These are phyloP conservation scores for Fusarium sp. DNA, from an alignment of 2,329 filamentous ascomycete species.

Conservation along the genomic window DNA sequence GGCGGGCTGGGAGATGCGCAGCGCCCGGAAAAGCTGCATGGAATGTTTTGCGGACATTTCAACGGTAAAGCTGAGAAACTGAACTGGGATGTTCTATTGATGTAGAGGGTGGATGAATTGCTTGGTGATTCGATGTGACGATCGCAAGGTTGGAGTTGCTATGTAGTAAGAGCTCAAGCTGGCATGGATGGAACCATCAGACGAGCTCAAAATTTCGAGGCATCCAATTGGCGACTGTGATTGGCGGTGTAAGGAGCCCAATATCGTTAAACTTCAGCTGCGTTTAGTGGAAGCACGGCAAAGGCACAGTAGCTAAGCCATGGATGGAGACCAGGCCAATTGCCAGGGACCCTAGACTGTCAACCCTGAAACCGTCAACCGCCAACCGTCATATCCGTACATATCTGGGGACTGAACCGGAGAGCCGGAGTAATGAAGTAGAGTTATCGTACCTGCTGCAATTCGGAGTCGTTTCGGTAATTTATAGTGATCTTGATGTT, in stretches of 20 bases:
- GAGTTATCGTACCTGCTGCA: not conserved
- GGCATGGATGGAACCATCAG: constrained; percentile 16
- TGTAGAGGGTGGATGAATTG: not conserved
- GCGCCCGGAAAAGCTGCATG: constrained; percentile 43
- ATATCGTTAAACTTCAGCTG: constrained; percentile 12
- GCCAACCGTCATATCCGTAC: not conserved
- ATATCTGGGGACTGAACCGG: not conserved
- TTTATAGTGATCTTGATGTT: not conserved
- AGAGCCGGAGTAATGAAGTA: constrained; percentile 8
- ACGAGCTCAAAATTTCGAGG: constrained; percentile 46
- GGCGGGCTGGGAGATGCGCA: constrained; percentile 42
- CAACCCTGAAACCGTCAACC: not conserved
- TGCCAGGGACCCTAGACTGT: constrained; percentile 24
- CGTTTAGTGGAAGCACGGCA: constrained; percentile 4
- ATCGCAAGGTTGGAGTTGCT: constrained; percentile 17
- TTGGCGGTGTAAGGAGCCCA: constrained; percentile 35
- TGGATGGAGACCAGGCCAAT: constrained; percentile 1
- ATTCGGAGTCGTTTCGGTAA: not conserved
- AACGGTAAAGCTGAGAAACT: not conserved
- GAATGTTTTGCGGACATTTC: constrained; percentile 47
- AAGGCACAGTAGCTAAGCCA: constrained; percentile 7
- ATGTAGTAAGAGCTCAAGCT: constrained; percentile 24
- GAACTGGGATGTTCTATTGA: not conserved
- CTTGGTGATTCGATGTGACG: constrained; percentile 26
- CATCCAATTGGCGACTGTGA: constrained; percentile 42